A percentile compares a stretch with the other conserved stretches of the same genome.
phyloP scores from a whole-genome alignment of 2,329 filamentous ascomycete genomes.

The Coniochaeta sp. region DNA sequence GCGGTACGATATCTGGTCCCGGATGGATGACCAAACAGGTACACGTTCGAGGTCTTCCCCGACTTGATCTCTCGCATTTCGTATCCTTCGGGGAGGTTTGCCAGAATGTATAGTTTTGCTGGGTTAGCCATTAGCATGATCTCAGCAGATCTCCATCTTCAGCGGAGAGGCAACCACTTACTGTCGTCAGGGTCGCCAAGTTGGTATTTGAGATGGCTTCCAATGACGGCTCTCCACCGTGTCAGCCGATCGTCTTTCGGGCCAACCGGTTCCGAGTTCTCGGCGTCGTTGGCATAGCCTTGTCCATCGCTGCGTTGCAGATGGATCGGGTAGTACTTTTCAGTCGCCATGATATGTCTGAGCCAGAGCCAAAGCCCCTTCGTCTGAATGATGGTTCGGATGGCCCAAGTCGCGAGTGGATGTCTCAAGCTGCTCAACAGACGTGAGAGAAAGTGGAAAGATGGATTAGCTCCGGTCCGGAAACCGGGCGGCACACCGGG shows the following conservation, averaged over 20 bases:
- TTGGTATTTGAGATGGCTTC: slow-evolving; percentile 14
- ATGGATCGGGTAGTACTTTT: slow-evolving; percentile 19
- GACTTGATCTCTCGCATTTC: slow-evolving; percentile 20
- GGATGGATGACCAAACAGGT: slow-evolving; percentile 41
- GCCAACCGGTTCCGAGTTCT: slow-evolving; percentile 14
- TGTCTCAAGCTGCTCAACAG: neutral
- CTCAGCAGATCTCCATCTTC: too few species aligned
- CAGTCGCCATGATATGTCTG: neutral
- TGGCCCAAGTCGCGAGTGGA: neutral
- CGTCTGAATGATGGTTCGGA: neutral
- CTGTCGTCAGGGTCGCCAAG: slow-evolving; percentile 9
- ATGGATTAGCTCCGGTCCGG: neutral
- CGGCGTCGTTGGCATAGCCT: slow-evolving; percentile 14
- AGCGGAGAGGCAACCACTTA: too few species aligned
- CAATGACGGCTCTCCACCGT: slow-evolving; percentile 17
- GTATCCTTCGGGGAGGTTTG: slow-evolving; percentile 15
- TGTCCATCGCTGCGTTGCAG: slow-evolving; percentile 38
- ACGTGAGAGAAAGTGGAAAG: neutral
- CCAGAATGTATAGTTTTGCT: slow-evolving; percentile 17
- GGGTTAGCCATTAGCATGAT: neutral
- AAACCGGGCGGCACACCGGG: neutral
- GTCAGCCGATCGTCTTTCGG: slow-evolving; percentile 22
- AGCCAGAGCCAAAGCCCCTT: neutral
- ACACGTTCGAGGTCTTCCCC: slow-evolving; percentile 34
- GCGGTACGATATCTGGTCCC: slow-evolving; percentile 41